Conservation (phyloP, 2,329 filamentous ascomycete species). For the Xylariaceae sp. region DNA sequence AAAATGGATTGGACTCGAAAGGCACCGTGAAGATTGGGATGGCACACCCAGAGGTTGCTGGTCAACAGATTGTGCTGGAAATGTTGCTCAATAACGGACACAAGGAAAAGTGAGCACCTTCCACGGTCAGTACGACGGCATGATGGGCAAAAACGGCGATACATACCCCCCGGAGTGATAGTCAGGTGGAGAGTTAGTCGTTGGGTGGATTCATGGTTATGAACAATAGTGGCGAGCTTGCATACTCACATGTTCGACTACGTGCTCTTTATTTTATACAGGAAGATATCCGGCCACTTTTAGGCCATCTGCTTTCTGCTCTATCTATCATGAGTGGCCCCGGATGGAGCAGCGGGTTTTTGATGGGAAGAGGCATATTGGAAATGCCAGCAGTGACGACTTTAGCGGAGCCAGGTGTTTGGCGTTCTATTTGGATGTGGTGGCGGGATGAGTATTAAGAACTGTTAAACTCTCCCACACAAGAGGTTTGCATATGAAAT, state of each 20-base stretch:
- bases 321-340: neutral
- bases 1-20: constrained; percentile 57
- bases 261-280: constrained; percentile 11
- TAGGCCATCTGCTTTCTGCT: constrained; percentile 8
- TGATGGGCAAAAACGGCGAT: constrained; percentile 1
- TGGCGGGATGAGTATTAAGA: no score
- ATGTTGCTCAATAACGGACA: constrained; percentile 91
- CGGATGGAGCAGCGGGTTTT: neutral
- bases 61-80: constrained; percentile 88
- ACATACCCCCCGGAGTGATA: neutral
- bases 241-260: neutral
- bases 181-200: neutral
- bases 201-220: neutral
- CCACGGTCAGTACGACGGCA: constrained; percentile 9
- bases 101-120: constrained; percentile 51
- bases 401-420: constrained; percentile 1
- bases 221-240: constrained; percentile 4
- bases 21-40: constrained; percentile 93
- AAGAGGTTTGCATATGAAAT: constrained; percentile 1
- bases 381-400: neutral
- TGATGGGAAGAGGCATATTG: neutral
- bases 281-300: constrained; percentile 23
- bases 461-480: neutral
- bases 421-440: neutral
- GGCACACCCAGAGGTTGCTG: constrained; percentile 87